Conservation (phyloP, 73 alveolate genomes). For the Tetrahymena borealis region DNA sequence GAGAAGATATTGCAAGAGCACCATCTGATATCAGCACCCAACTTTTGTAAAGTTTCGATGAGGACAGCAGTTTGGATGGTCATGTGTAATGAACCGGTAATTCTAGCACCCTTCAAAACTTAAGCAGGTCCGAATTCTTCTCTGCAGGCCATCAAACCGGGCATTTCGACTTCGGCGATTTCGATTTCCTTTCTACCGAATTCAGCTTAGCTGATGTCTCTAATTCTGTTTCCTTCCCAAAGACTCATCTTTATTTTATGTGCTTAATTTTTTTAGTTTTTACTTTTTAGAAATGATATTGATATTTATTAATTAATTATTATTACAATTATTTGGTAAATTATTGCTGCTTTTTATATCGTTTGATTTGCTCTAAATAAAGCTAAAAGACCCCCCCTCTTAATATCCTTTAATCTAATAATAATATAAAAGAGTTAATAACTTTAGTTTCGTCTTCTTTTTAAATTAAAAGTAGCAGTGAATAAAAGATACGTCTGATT, state of each 20-base stretch:
- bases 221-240: conserved; percentile 65
- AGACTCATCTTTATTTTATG: conserved; percentile 10
- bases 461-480: background rate
- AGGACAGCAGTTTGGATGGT: conserved; percentile 94
- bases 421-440: background rate
- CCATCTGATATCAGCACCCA: conserved; percentile 95
- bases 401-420: background rate
- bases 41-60: conserved; percentile 80
- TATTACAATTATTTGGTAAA: background rate
- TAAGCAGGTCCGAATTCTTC: conserved; percentile 81
- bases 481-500: background rate
- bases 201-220: conserved; percentile 83
- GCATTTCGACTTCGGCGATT: conserved; percentile 93
- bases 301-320: background rate
- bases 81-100: conserved; percentile 94
- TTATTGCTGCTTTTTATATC: background rate
- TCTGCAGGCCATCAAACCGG: conserved; percentile 90
- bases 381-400: background rate
- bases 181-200: conserved; percentile 92
- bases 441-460: background rate
- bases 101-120: conserved; percentile 81
- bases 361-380: background rate
- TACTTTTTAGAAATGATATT: background rate
- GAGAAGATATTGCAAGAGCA: conserved; percentile 92
- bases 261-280: background rate